Percentiles rank a stretch among this genome's conserved stretches.
These are phyloP conservation scores for Areca catechu DNA, from an alignment of 176 grass and related monocot species.

Conservation along the genomic window DNA sequence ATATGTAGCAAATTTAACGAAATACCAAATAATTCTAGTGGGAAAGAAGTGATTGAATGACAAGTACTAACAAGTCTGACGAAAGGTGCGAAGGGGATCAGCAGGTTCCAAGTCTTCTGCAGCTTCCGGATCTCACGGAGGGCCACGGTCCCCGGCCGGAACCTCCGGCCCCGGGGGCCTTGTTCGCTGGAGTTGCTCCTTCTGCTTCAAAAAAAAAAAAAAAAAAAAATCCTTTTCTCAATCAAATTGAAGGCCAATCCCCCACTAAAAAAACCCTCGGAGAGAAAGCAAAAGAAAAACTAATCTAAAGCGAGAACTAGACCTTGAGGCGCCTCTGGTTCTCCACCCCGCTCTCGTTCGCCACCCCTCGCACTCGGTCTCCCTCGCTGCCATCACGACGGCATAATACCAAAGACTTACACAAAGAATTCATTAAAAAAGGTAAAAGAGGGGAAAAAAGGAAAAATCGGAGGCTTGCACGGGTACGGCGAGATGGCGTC, in stretches of 20 bases:
- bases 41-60: too few relatives aligned
- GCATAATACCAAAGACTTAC: too few relatives aligned
- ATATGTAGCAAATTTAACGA: too few relatives aligned
- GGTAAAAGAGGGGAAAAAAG: neutral
- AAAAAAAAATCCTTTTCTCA: neutral
- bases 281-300: neutral
- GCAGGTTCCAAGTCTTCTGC: constrained; percentile 33
- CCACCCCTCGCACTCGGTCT: too few relatives aligned
- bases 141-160: constrained; percentile 46
- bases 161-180: constrained; percentile 1
- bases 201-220: neutral
- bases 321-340: too few relatives aligned
- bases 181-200: constrained; percentile 1
- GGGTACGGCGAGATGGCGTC: too few relatives aligned
- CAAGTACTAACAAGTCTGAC: constrained; percentile 36
- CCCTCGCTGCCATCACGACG: too few relatives aligned
- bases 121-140: constrained; percentile 54
- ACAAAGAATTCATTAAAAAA: neutral
- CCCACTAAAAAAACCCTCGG: neutral
- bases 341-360: too few relatives aligned
- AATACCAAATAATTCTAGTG: neutral
- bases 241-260: neutral
- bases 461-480: too few relatives aligned
- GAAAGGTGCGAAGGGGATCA: constrained; percentile 56
- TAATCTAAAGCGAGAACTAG: too few relatives aligned